Evolutionary conservation across 2,329 filamentous ascomycete species (phyloP).

Genomic region (Apiospora saccharicola): DNA sequence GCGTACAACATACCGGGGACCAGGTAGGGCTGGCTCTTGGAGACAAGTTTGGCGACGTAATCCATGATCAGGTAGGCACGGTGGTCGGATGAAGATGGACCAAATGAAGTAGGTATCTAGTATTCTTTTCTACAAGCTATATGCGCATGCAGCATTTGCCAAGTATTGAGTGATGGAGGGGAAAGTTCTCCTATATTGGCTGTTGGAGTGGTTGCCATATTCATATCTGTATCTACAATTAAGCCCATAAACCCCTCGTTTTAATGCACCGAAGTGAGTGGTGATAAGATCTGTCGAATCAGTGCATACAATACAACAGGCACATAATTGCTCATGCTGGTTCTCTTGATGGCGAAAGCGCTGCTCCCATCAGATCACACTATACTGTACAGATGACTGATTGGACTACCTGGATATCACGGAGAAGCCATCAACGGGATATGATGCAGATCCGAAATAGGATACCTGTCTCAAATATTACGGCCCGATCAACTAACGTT

Average conservation of each 20-base stretch:
- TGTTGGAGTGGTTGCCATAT: not conserved
- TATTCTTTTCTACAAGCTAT: not conserved
- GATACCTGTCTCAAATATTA: not conserved
- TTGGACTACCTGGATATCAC: no score
- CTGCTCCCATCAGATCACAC: no score
- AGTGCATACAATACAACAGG: not conserved
- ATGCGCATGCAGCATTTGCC: not conserved
- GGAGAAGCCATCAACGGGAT: no score
- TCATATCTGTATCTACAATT: not conserved
- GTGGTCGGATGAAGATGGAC: not conserved
- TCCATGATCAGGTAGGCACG: not conserved
- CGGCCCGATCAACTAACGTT: not conserved
- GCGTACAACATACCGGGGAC: conserved; percentile 40
- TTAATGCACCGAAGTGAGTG: not conserved
- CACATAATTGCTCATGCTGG: not conserved
- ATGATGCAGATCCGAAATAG: no score
- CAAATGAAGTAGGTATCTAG: not conserved
- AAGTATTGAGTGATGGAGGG: not conserved
- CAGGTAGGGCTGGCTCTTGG: conserved; percentile 50
- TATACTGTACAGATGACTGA: no score
- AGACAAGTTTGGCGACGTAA: conserved; percentile 40
- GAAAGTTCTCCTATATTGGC: not conserved
- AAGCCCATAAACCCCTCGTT: not conserved
- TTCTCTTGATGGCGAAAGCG: no score
- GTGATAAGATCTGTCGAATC: not conserved